Base-by-base conservation (phyloP, 345 rosid species). In the Citrus unshiu region DNA sequence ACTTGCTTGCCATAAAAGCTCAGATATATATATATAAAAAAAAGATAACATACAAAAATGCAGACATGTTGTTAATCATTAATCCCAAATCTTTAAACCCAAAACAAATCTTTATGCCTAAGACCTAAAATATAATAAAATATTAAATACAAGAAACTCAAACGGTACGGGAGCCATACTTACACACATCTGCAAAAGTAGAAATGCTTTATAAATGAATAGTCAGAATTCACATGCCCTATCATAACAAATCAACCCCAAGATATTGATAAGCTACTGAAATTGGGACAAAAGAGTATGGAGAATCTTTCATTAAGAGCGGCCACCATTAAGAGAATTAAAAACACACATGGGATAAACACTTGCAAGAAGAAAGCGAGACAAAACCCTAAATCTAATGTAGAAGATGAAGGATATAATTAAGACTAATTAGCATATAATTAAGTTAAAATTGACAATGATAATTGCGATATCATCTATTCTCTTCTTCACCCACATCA, bases 161-260 rank as follows among this genome's bases (percentile, higher is more conserved):
- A 61, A 19, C 43, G 7, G n/a, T 10, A 75, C 51, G 46, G 66
- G 25, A 24, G 32, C 5, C 63, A 65, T 32, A 6, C 29, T 61
- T 65, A n/a, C 64, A 59, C 59, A 76, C 39, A 14, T 70, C 81
- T 79, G 85, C 65, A 58, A 75, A 79, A 77, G 74, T 51, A 34
- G 77, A 43, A 24, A 27, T 63, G 83, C 69, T 68, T 73, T 62
- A 65, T 46, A 64, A 74, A 78, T 74, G 83, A 69, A 75, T 67
- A 63, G 83, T 76, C 83, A 77, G 75, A 70, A 57, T 76, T 75
- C 84, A 81, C 80, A 75, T 78, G 81, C 81, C 76, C 49, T 62
- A 56, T 75, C 80, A 78, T 72, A 67, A 66, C 76, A 71, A 72
- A 71, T 75, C 81, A 66, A 18, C 30, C 54, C 14, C 39, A n/a